These are phyloP conservation scores for Leucocoprinus birnbaumii DNA, from an alignment of 768 basidiomycete genomes.

Conservation along the genomic window DNA sequence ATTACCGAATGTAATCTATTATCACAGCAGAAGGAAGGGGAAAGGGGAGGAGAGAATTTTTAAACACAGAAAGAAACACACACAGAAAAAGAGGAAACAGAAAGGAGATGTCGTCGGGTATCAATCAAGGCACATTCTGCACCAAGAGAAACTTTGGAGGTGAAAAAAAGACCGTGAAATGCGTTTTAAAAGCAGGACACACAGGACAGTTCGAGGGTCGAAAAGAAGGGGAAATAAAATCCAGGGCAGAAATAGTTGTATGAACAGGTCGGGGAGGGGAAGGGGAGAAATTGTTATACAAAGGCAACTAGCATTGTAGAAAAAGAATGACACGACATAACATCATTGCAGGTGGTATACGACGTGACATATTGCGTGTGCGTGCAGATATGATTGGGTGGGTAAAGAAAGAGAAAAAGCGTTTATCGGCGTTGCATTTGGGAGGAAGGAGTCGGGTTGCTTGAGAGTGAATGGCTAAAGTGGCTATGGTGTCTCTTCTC, in stretches of 20 bases:
- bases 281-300: not conserved
- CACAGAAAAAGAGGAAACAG: too few species aligned
- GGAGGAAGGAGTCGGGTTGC: not conserved
- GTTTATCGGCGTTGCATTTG: not conserved
- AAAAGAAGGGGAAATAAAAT: not conserved
- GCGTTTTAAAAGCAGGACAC: not conserved
- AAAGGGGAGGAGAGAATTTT: not conserved
- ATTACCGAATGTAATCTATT: constrained; percentile 10
- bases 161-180: not conserved
- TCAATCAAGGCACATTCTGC: not conserved
- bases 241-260: not conserved
- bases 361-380: constrained; percentile 6
- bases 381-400: too few species aligned
- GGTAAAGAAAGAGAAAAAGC: not conserved
- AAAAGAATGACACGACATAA: constrained; percentile 3
- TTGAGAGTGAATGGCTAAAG: not conserved
- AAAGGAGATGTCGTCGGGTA: not conserved
- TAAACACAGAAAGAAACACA: too few species aligned
- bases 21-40: not conserved
- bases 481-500: constrained; percentile 8
- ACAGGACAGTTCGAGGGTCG: too few species aligned
- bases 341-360: constrained; percentile 11
- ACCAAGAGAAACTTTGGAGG: not conserved
- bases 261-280: too few species aligned
- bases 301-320: not conserved